A percentile compares a stretch with the other conserved stretches of the same genome.
Evolutionary conservation across 106 monocot genomes (phyloP).

Genomic region (Dendrobium nobile): DNA sequence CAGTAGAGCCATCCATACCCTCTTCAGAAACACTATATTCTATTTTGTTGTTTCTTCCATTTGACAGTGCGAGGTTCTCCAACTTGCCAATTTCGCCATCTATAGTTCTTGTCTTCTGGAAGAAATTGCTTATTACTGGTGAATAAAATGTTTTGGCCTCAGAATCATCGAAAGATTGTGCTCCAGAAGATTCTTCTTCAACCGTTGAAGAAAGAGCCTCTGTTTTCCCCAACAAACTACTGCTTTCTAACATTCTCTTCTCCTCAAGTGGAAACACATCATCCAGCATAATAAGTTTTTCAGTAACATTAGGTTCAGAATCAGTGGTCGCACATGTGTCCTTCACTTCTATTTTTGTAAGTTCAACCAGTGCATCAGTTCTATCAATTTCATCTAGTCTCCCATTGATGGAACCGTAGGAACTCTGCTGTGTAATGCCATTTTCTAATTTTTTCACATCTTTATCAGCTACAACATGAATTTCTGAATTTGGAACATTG

Average conservation of each 20-base stretch:
- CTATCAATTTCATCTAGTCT: background rate
- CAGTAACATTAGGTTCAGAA: conserved; percentile 10
- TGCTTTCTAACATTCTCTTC: conserved; percentile 18
- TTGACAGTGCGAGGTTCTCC: conserved; percentile 5
- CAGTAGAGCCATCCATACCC: background rate
- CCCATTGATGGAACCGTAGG: conserved; percentile 4
- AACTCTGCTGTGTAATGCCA: conserved; percentile 12
- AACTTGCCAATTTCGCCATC: background rate
- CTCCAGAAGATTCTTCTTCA: conserved; percentile 17
- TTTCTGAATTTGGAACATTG: conserved; percentile 18
- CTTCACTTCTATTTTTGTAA: background rate
- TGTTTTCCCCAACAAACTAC: conserved; percentile 8
- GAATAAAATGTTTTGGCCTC: conserved; percentile 15
- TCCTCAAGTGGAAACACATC: conserved; percentile 19
- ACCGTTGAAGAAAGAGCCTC: conserved; percentile 7
- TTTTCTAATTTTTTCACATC: conserved; percentile 7
- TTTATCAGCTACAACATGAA: conserved; percentile 17
- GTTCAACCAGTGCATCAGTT: background rate
- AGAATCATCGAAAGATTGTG: conserved; percentile 4
- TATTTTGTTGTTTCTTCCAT: conserved; percentile 4
- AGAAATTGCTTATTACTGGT: background rate
- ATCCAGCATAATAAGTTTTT: conserved; percentile 29
- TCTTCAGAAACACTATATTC: conserved; percentile 15
- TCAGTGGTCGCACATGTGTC: background rate
- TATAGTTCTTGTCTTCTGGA: background rate